Conservation (phyloP, 1,284 basidiomycete genomes). For the Lignosus rhinocerotis region DNA sequence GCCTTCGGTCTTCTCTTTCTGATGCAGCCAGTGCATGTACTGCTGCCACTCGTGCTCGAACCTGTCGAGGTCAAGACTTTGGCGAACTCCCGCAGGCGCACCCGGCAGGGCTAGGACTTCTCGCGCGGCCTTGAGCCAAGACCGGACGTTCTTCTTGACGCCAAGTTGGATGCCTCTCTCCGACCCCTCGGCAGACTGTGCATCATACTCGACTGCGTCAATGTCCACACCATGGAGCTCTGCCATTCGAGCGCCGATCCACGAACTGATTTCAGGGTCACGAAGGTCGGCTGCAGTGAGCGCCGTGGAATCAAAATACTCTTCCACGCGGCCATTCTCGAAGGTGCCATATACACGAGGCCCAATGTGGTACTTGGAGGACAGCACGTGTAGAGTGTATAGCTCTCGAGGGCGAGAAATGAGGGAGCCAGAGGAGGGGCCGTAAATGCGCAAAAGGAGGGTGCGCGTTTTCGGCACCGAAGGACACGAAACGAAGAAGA, state of each 20-base stretch:
- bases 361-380: conserved; percentile 85
- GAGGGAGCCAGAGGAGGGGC: conserved; percentile 80
- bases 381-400: conserved; percentile 84
- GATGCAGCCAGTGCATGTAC: conserved; percentile 70
- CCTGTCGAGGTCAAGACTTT: conserved; percentile 58
- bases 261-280: conserved; percentile 71
- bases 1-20: conserved; percentile 55
- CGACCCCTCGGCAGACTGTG: conserved; percentile 35
- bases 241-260: conserved; percentile 89
- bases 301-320: conserved; percentile 88
- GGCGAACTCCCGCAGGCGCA: conserved; percentile 43
- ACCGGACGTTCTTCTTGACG: conserved; percentile 58
- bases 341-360: conserved; percentile 92
- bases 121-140: conserved; percentile 66
- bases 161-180: conserved; percentile 57
- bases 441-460: conserved; percentile 86
- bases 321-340: conserved; percentile 89
- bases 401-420: conserved; percentile 87
- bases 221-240: conserved; percentile 92
- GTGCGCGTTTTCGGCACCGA: conserved; percentile 56
- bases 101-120: conserved; percentile 60
- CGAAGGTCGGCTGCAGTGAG: conserved; percentile 78
- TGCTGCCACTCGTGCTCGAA: conserved; percentile 65
- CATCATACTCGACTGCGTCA: conserved; percentile 55
- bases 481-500: conserved; percentile 85